Evolutionary conservation across 2,329 filamentous ascomycete genomes (phyloP), one percentile per base, ranked within the genome.

Genomic region (Fusarium sp.): DNA sequence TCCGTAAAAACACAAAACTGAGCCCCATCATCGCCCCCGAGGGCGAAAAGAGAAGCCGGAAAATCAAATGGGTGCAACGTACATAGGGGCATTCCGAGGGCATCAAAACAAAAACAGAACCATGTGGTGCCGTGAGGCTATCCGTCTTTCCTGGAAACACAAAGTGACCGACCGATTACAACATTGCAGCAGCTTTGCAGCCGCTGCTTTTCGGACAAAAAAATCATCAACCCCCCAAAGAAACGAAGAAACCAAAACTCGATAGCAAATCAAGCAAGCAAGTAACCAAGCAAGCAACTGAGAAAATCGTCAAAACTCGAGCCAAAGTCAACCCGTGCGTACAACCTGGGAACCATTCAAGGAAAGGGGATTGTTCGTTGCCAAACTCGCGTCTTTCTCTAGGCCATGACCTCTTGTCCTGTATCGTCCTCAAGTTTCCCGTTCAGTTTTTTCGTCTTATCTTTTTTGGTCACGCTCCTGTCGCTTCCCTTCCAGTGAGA

Each of bases 41-140:
- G 43, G 16, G 43, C 23, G 23, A 48, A 23, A 18, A 48, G 43
- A 48, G 23, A 25, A 32, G 27, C 64, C 67, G 66, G 32, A 43
- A 66, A 66, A 64, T 67, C 72, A 63, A 73, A 68, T 72, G 50
- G 65, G 69, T 70, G 56, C 67, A 70, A 68, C 60, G 35, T 71
- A 70, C 70, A 54, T 72, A 73, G 60, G 60, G 74, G 50, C 58
- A 76, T 72, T 48, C 23, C 43, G 23, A 48, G 57, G 62, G 39
- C 74, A 66, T 73, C 43, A 63, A 75, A 70, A 60, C 62, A 78
- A 79, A 79, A 73, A 76, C 66, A 71, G 68, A 79, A 79, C 68
- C 76, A 65, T 78, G 74, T 77, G 77, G 74, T 81, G 82, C 82
- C 82, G 82, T 81, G 82, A 83, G 82, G 82, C 82, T 80, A 78